phyloP scores from a whole-genome alignment of 1,284 basidiomycete genomes.

The Naganishia sp. region DNA sequence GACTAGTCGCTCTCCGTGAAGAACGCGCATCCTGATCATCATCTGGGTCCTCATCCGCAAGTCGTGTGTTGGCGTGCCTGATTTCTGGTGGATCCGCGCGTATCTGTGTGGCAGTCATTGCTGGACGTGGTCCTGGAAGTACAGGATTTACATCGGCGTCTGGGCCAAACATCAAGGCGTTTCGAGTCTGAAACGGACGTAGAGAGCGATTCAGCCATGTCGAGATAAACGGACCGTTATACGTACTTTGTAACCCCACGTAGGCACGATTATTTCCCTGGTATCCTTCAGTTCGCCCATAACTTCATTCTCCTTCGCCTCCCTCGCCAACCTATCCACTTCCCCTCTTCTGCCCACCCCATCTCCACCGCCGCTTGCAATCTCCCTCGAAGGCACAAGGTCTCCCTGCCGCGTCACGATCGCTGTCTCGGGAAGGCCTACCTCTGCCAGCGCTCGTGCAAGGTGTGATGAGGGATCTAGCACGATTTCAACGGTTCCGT shows the following conservation, averaged over 20 bases:
- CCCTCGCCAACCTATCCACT: conserved; percentile 39
- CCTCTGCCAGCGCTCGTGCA: conserved; percentile 44
- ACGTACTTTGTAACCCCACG: conserved; percentile 82
- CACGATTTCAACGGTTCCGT: conserved; percentile 29
- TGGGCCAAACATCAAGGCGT: conserved; percentile 88
- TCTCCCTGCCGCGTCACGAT: conserved; percentile 47
- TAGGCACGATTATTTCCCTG: conserved; percentile 61
- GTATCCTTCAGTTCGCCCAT: conserved; percentile 64
- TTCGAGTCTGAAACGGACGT: conserved; percentile 65
- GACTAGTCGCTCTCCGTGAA: conserved; percentile 65
- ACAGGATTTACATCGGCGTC: conserved; percentile 81
- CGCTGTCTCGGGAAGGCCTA: conserved; percentile 52
- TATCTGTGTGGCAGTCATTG: conserved; percentile 44
- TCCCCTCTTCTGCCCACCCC: conserved; percentile 42
- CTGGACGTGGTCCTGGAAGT: conserved; percentile 44
- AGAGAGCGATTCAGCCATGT: background rate
- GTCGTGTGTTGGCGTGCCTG: conserved; percentile 73
- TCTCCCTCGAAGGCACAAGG: conserved; percentile 48
- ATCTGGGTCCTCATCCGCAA: conserved; percentile 64
- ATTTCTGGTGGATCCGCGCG: conserved; percentile 66
- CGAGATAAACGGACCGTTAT: background rate
- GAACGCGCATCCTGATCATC: conserved; percentile 54
- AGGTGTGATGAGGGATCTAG: conserved; percentile 49
- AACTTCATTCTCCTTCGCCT: conserved; percentile 56
- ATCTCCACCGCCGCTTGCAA: conserved; percentile 41